Evolutionary conservation across 2,329 filamentous ascomycete species (phyloP).

Genomic region (Ceratocystiopsis brevicomis): DNA sequence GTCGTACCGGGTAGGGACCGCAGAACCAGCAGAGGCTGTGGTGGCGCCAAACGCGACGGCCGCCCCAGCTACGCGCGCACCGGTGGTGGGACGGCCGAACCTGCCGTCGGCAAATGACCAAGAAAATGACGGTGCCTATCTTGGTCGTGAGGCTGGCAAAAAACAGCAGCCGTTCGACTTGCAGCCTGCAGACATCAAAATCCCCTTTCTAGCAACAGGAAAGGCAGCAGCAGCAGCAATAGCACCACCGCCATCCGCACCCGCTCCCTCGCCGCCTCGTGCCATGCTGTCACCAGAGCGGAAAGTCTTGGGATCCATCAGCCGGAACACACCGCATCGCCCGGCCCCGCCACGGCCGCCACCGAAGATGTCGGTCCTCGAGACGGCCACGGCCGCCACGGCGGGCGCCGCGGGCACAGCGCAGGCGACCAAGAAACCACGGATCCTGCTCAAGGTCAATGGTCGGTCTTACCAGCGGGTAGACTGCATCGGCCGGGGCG

Average conservation of each 20-base stretch:
- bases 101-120: conserved; percentile 54
- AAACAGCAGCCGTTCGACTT: neutral
- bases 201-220: too few species aligned
- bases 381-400: conserved; percentile 66
- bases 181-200: neutral
- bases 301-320: conserved; percentile 33
- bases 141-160: conserved; percentile 14
- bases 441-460: conserved; percentile 74
- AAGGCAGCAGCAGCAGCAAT: neutral
- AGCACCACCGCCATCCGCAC: neutral
- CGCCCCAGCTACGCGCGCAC: neutral
- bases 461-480: conserved; percentile 79
- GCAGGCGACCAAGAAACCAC: conserved; percentile 49
- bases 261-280: neutral
- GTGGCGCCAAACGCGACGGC: conserved; percentile 17
- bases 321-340: conserved; percentile 54
- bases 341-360: conserved; percentile 62
- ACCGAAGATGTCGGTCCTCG: conserved; percentile 92
- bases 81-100: neutral
- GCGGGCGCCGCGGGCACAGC: conserved; percentile 62
- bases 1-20: neutral
- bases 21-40: neutral
- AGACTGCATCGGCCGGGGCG: conserved; percentile 78
- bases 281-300: conserved; percentile 24
- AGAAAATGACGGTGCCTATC: conserved; percentile 63